Conservation (phyloP, 495 filamentous ascomycete genomes). For the Daldinia decipiens region DNA sequence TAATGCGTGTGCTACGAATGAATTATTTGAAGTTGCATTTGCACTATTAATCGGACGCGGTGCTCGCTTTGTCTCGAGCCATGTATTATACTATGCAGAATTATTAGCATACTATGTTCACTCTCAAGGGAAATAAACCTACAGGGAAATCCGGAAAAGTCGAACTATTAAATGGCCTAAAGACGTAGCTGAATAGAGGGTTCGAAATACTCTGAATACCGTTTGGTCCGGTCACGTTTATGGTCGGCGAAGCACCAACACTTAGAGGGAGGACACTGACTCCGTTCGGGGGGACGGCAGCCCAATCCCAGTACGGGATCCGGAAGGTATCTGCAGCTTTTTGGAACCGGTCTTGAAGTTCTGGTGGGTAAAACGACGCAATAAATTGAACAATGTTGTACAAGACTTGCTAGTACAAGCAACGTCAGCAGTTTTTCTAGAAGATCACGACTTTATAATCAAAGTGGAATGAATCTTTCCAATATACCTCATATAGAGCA, state of each 20-base stretch:
- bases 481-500: constrained; percentile 69
- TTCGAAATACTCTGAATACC: constrained; percentile 66
- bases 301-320: constrained; percentile 77
- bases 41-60: constrained; percentile 54
- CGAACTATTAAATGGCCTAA: constrained; percentile 63
- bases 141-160: constrained; percentile 58
- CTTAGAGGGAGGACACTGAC: constrained; percentile 60
- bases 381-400: constrained; percentile 61
- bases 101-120: constrained; percentile 18
- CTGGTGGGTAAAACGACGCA: constrained; percentile 63
- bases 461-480: constrained; percentile 4
- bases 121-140: constrained; percentile 35
- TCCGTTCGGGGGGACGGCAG: constrained; percentile 59
- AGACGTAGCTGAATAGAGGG: constrained; percentile 69
- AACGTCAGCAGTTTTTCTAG: constrained; percentile 13
- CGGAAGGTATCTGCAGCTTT: constrained; percentile 65
- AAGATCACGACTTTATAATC: neutral
- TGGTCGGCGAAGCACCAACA: constrained; percentile 53
- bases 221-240: constrained; percentile 64
- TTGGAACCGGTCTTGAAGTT: constrained; percentile 56
- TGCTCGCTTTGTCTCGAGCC: constrained; percentile 60
- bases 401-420: constrained; percentile 63
- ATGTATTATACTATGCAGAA: constrained; percentile 55
- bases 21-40: constrained; percentile 63
- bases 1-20: constrained; percentile 58